Base-by-base conservation (phyloP, 1,284 basidiomycete species). In the Cryptococcus hybrid region DNA sequence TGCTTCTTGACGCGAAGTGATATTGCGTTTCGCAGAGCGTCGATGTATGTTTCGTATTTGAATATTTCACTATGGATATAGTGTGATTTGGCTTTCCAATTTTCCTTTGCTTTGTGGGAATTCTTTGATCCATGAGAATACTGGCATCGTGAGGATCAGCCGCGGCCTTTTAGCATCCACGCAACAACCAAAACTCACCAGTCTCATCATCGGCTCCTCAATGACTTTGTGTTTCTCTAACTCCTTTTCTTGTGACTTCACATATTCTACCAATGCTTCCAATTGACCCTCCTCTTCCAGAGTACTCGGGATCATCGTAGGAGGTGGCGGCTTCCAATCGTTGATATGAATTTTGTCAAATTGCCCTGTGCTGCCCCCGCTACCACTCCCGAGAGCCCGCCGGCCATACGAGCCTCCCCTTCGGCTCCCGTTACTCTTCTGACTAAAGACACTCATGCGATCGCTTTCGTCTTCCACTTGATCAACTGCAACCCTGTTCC, bases 21-120 rank as follows among this genome's bases (percentile, higher is more conserved):
- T 84, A 94, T 93, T 30, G 88, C 92, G 13, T 82, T 78, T 70
- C 88, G 84, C 35, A 99, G 81, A 6, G 89, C 89, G 61, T 96
- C 92, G 58, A 93, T 87, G 76, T 99, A 99, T n/a, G 88, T 89
- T 54, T 92, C 87, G 77, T 96, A 99, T 75, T 98, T 98, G 73
- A 92, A 89, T 51, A 92, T 90, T 78, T 99, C 95, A 12, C 88
- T 85, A 55, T 94, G 81, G 46, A 98, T 80, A 74, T 91, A 90
- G 69, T 90, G 86, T 7, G 88, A 90, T 73, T 90, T 93, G 68
- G 87, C 87, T 74, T 92, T 89, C 92, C 94, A 99, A 74, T 99
- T 99, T 54, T 83, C 83, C 63, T 86, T 81, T 0, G 95, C 88
- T 75, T 88, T 96, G 61, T 80, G 70, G 1, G 84, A 82, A 66